Percentiles rank a stretch among this genome's conserved stretches.
phyloP scores from a whole-genome alignment of 768 basidiomycete species.

The Hypsizygus marmoreus region DNA sequence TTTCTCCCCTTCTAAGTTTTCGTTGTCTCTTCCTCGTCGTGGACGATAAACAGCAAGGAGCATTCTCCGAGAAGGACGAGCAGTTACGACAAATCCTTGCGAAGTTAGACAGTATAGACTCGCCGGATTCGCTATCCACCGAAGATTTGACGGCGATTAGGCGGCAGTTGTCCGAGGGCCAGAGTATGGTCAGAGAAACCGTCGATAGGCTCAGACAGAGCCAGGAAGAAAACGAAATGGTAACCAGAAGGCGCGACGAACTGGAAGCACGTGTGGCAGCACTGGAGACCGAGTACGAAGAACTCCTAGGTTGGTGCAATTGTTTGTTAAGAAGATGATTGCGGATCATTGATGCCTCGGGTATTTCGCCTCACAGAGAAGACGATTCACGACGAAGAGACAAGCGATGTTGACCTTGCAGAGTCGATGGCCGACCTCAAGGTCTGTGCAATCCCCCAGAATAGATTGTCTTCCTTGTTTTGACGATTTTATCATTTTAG shows the following conservation, averaged over 20 bases:
- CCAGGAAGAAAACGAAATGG: constrained; percentile 91
- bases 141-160: constrained; percentile 84
- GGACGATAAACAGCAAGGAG: constrained; percentile 67
- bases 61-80: constrained; percentile 94
- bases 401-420: constrained; percentile 77
- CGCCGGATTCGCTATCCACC: constrained; percentile 60
- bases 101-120: constrained; percentile 83
- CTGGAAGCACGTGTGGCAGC: constrained; percentile 78
- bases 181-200: constrained; percentile 82
- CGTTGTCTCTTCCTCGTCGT: constrained; percentile 2
- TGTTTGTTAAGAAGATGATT: constrained; percentile 6
- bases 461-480: constrained; percentile 15
- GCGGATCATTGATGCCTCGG: constrained; percentile 16
- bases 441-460: constrained; percentile 40
- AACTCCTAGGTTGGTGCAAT: constrained; percentile 76
- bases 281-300: constrained; percentile 94
- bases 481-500: constrained; percentile 40
- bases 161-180: constrained; percentile 87
- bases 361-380: constrained; percentile 60
- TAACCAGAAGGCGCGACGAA: constrained; percentile 80
- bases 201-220: constrained; percentile 86
- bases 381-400: constrained; percentile 87
- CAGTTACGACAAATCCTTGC: constrained; percentile 82
- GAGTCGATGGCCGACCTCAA: constrained; percentile 91
- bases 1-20: constrained; percentile 3